Percentiles rank a stretch among this genome's conserved stretches.
phyloP scores from a whole-genome alignment of 2,329 filamentous ascomycete species.

The Curvularia sp. region DNA sequence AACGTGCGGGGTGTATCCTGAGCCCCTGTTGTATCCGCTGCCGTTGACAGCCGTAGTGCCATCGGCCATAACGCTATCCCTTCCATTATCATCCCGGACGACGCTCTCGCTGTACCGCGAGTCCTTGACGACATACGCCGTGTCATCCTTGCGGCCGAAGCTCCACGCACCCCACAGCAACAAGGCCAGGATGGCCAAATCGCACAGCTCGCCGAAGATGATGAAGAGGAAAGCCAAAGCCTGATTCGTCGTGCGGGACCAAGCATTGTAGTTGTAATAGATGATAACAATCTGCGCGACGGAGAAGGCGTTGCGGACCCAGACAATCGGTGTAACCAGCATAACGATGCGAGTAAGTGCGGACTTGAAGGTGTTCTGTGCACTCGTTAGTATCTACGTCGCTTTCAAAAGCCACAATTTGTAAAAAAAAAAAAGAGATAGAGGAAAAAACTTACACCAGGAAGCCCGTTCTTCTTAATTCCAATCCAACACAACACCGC shows the following conservation, averaged over 20 bases:
- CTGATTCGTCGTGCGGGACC: conserved; percentile 27
- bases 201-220: conserved; percentile 26
- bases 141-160: conserved; percentile 22
- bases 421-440: not conserved
- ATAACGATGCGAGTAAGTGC: conserved; percentile 23
- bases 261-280: conserved; percentile 21
- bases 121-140: conserved; percentile 9
- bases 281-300: conserved; percentile 25
- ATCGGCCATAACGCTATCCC: not conserved
- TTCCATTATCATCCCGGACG: not conserved
- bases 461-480: conserved; percentile 22
- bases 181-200: conserved; percentile 21
- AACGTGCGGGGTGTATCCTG: not conserved
- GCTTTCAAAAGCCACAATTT: too few species aligned
- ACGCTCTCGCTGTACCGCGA: conserved; percentile 14
- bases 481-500: conserved; percentile 23
- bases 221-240: conserved; percentile 31
- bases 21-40: too few species aligned
- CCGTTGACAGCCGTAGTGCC: too few species aligned
- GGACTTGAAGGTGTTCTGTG: conserved; percentile 9
- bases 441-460: conserved; percentile 18
- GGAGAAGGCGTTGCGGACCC: conserved; percentile 26
- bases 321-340: conserved; percentile 24
- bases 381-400: not conserved
- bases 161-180: conserved; percentile 22